phyloP scores from a whole-genome alignment of 768 basidiomycete genomes.

The Phylloporus sp. region DNA sequence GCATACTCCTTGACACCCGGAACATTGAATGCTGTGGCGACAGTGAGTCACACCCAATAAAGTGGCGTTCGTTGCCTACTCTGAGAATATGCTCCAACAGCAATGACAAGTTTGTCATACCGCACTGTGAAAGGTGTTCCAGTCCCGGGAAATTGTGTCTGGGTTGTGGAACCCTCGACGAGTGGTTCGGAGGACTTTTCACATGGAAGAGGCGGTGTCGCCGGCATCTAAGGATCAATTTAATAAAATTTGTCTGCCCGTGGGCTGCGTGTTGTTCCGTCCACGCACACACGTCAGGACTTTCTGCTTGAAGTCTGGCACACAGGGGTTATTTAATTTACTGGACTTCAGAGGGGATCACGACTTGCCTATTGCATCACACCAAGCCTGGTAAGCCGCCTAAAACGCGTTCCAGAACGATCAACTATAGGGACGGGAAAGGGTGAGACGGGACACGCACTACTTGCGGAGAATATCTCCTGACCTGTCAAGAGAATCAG shows the following conservation, averaged over 20 bases:
- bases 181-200: slow-evolving; percentile 18
- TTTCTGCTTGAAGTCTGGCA: slow-evolving; percentile 59
- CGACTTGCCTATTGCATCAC: slow-evolving; percentile 57
- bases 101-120: slow-evolving; percentile 81
- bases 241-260: neutral
- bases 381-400: slow-evolving; percentile 72
- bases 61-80: slow-evolving; percentile 41
- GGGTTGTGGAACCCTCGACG: slow-evolving; percentile 15
- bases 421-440: neutral
- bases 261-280: neutral
- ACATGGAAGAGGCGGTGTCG: slow-evolving; percentile 43
- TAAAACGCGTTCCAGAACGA: slow-evolving; percentile 18
- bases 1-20: slow-evolving; percentile 79
- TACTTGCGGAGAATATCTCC: slow-evolving; percentile 51
- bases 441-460: slow-evolving; percentile 31
- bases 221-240: slow-evolving; percentile 48
- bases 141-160: slow-evolving; percentile 16
- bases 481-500: slow-evolving; percentile 35
- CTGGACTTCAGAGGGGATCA: neutral
- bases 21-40: slow-evolving; percentile 52
- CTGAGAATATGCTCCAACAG: slow-evolving; percentile 82
- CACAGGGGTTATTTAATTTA: slow-evolving; percentile 10
- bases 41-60: slow-evolving; percentile 1
- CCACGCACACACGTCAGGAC: slow-evolving; percentile 53
- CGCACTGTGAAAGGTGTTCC: slow-evolving; percentile 48